Evolutionary conservation across 345 rosid species (phyloP).

Genomic region (Populus ilicifolia): DNA sequence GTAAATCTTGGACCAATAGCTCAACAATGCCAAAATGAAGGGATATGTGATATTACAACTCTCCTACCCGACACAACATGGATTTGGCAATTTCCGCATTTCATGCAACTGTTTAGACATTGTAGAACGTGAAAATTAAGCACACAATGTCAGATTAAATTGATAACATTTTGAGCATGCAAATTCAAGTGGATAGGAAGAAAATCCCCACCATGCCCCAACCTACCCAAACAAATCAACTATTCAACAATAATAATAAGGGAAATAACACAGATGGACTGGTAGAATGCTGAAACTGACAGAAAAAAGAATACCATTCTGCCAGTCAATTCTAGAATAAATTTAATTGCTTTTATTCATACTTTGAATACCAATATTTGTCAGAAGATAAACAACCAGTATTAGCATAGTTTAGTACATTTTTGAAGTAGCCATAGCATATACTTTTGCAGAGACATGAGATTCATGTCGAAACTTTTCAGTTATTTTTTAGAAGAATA

Average conservation of each 20-base stretch:
- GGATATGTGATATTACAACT: conserved; percentile 3
- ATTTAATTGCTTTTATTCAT: too few relatives aligned
- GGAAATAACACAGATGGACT: neutral
- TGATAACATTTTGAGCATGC: neutral
- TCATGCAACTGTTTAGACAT: neutral
- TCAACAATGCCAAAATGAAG: neutral
- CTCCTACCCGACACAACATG: neutral
- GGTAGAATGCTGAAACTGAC: neutral
- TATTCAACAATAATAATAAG: too few relatives aligned
- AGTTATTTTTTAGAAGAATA: neutral
- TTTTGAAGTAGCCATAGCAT: neutral
- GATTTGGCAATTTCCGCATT: neutral
- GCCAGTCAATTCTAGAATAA: neutral
- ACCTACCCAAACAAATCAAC: neutral
- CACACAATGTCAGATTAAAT: neutral
- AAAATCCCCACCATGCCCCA: neutral
- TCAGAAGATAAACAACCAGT: neutral
- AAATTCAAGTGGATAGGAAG: neutral
- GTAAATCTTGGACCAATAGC: neutral
- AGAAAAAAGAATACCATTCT: neutral
- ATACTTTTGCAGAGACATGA: neutral
- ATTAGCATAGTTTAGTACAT: neutral
- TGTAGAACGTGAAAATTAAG: neutral
- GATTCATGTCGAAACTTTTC: neutral
- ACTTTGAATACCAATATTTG: too few relatives aligned